These are phyloP conservation scores for Globisporangium acanthophoron DNA, from an alignment of 352 stramenopile genomes.

Conservation along the genomic window DNA sequence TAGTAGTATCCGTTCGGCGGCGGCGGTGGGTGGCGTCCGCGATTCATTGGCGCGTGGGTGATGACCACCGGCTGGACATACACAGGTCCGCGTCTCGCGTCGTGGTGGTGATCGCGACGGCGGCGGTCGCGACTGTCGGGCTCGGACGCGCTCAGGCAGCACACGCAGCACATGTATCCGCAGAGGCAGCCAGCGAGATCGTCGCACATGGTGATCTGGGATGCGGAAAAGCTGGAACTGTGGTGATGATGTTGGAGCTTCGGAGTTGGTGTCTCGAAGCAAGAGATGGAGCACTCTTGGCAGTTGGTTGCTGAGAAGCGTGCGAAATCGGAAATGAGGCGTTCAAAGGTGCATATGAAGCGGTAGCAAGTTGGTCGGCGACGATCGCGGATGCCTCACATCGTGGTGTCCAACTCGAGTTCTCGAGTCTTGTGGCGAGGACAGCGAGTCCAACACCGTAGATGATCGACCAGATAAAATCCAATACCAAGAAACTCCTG, in stretches of 20 bases:
- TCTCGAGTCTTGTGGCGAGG: neutral
- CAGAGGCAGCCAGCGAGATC: constrained; percentile 29
- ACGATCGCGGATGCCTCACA: neutral
- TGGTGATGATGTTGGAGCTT: neutral
- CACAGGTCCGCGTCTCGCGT: constrained; percentile 16
- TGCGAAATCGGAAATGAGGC: neutral
- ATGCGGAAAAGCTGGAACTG: neutral
- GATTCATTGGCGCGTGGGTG: constrained; percentile 2
- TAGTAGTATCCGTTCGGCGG: constrained; percentile 13
- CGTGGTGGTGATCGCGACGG: constrained; percentile 1
- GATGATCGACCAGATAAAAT: constrained; percentile 4
- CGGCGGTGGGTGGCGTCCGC: neutral
- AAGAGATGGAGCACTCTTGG: neutral
- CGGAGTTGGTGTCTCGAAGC: neutral
- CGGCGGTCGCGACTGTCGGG: constrained; percentile 13
- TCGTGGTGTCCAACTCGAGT: neutral
- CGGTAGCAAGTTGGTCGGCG: neutral
- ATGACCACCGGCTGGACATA: constrained; percentile 36
- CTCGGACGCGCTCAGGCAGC: constrained; percentile 12
- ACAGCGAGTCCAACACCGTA: neutral
- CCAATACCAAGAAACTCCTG: constrained; percentile 4
- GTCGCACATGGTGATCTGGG: constrained; percentile 14
- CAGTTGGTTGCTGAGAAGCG: neutral
- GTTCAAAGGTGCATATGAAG: neutral
- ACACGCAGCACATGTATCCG: constrained; percentile 18